Conservation (phyloP, 768 basidiomycete genomes). For the Tylopilus plumbeoviolaceoides region DNA sequence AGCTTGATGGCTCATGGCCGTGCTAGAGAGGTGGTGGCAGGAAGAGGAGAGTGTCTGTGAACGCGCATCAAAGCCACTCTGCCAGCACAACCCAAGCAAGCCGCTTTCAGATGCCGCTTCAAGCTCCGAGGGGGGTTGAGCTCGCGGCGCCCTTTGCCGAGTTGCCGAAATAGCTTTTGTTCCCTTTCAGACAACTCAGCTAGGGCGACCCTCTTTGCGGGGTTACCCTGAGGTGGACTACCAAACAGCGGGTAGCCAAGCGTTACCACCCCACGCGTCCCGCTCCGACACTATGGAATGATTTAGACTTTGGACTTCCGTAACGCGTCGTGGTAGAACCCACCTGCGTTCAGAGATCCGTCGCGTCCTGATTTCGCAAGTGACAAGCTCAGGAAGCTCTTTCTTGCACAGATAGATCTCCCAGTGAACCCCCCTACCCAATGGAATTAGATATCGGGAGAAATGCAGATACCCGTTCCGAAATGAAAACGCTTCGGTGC, state of each 20-base stretch:
- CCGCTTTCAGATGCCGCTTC: constrained; percentile 24
- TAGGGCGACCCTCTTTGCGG: not conserved
- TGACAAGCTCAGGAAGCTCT: not conserved
- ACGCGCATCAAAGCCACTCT: constrained; percentile 33
- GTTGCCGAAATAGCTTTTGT: constrained; percentile 16
- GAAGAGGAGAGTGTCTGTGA: constrained; percentile 19
- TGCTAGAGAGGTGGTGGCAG: constrained; percentile 25
- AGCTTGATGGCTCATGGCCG: constrained; percentile 57
- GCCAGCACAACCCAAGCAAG: constrained; percentile 29
- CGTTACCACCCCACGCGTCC: not conserved
- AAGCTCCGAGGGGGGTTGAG: constrained; percentile 12
- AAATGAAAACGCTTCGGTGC: constrained; percentile 16
- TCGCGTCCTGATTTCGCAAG: not conserved
- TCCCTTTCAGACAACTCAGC: constrained; percentile 2
- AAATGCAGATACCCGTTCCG: not conserved
- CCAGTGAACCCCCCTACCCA: not conserved
- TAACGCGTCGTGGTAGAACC: not conserved
- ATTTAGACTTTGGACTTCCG: not conserved
- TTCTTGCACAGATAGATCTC: not conserved
- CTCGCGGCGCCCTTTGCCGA: constrained; percentile 23
- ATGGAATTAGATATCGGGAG: not conserved
- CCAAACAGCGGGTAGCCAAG: not conserved
- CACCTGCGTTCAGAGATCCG: not conserved
- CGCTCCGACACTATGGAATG: not conserved
- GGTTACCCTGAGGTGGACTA: not conserved